A percentile compares a stretch with the other conserved stretches of the same genome.
phyloP scores from a whole-genome alignment of 805 yeast genomes.

The Pichia occidentalis region DNA sequence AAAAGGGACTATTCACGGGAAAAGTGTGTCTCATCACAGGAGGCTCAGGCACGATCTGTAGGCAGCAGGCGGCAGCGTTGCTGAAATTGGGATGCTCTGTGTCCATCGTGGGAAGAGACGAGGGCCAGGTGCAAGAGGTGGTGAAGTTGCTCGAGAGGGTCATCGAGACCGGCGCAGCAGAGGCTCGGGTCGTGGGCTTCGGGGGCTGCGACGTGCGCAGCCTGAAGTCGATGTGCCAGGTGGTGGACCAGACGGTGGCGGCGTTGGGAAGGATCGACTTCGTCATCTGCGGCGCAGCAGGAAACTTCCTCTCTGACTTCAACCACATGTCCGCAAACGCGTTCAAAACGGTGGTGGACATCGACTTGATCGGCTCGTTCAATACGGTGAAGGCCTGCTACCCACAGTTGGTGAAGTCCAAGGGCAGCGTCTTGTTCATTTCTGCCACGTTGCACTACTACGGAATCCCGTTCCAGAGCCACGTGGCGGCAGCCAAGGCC shows the following conservation, averaged over 20 bases:
- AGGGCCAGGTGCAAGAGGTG: constrained; percentile 55
- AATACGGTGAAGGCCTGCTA: constrained; percentile 83
- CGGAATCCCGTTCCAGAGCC: constrained; percentile 84
- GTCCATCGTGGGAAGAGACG: constrained; percentile 75
- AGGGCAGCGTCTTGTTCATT: constrained; percentile 72
- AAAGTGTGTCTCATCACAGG: constrained; percentile 92
- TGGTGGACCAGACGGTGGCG: constrained; percentile 59
- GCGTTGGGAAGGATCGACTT: constrained; percentile 74
- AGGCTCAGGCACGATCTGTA: constrained; percentile 94
- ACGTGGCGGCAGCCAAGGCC: constrained; percentile 94
- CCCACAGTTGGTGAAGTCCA: constrained; percentile 53
- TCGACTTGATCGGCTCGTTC: constrained; percentile 82
- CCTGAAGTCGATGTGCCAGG: constrained; percentile 48
- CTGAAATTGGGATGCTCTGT: constrained; percentile 82
- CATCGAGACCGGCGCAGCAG: neutral
- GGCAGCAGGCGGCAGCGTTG: constrained; percentile 82
- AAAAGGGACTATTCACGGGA: constrained; percentile 65
- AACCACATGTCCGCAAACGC: constrained; percentile 77
- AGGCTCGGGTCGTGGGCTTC: constrained; percentile 63
- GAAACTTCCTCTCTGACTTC: constrained; percentile 80
- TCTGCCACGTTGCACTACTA: constrained; percentile 86
- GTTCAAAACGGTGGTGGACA: constrained; percentile 78
- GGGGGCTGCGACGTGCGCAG: constrained; percentile 77
- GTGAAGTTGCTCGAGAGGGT: constrained; percentile 69
- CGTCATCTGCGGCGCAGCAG: constrained; percentile 95